Conservation (phyloP, 306 rosid genomes). For the Psophocarpus tetragonolobus region DNA sequence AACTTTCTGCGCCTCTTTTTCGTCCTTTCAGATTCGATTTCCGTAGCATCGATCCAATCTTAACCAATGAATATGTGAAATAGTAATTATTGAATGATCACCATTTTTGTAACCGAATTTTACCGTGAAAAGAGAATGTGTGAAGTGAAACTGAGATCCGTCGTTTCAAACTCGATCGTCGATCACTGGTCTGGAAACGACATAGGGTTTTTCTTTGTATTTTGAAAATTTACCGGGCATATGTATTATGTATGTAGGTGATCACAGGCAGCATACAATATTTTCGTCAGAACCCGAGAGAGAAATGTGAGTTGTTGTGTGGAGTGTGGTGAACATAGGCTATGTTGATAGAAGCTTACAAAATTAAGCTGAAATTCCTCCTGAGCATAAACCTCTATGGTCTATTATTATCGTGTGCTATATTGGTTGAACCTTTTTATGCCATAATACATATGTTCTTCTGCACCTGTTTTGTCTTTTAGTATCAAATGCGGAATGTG, state of each 20-base stretch:
- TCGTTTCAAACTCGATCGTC: conserved; percentile 29
- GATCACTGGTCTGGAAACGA: conserved; percentile 17
- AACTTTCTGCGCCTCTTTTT: conserved; percentile 20
- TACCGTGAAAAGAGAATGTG: neutral
- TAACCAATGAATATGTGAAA: neutral
- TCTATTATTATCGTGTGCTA: neutral
- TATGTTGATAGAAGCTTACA: neutral
- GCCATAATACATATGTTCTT: neutral
- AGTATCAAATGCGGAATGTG: neutral
- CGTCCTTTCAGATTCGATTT: conserved; percentile 27
- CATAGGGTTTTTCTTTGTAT: neutral
- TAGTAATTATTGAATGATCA: neutral
- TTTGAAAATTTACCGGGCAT: conserved; percentile 2
- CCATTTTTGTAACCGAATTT: conserved; percentile 6
- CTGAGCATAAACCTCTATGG: neutral
- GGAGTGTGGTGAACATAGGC: neutral
- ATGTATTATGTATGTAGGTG: no score
- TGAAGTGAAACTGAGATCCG: conserved; percentile 27
- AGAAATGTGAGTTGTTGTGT: conserved; percentile 14
- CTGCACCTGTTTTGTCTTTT: neutral
- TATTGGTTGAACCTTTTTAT: neutral
- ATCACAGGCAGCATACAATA: conserved; percentile 7
- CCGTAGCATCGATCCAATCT: conserved; percentile 27
- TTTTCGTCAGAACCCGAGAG: neutral
- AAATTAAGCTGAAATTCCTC: neutral